Base-by-base conservation (phyloP, 306 rosid genomes). In the Cicer chorassanicum region DNA sequence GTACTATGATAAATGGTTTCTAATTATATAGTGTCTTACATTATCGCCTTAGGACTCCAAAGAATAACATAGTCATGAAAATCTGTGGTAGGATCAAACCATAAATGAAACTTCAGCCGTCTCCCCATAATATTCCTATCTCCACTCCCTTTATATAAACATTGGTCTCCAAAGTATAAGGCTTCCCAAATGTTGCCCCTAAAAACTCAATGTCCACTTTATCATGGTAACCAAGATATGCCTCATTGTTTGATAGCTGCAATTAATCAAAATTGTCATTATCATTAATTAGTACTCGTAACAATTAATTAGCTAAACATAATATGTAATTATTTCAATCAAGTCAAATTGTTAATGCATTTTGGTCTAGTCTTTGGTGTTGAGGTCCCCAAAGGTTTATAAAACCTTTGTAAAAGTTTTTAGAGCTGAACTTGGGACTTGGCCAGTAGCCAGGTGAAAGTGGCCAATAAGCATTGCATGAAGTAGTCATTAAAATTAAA, bases 131-230 rank as follows among this genome's bases (percentile, higher is more conserved):
- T 87, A 55, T 69, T 86, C 6, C 93, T 92, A 80, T 94, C 99
- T 9, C 99, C 99, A 79, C 91, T 92, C 62, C 99, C 97, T 79
- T 89, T 59, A 94, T 81, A 59, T 94, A 94, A 15, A 94, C 89
- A 85, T 94, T 94, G 60, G 97, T 94, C 69, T 94, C 96, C 69
- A 94, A 83, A 3, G 93, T 91, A n/a, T 94, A 94, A n/a, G 99
- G 99, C 84, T 89, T 94, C 62, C 95, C 99, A 77, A 94, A 90
- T 78, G 97, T 94, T 1, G 97, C 92, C 80, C 97, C 99, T 9
- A 94, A 85, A 83, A 94, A 94, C 60, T 94, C 99, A 50, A 94
- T 92, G 86, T 94, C 99, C 64, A 94, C 99, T 82, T 94, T 97
- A 74, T 94, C 99, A 78, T 94, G 97, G 84, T 80, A 87, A 12